A percentile compares a stretch with the other conserved stretches of the same genome.
Evolutionary conservation across 139 green algal genomes (phyloP).

Genomic region (Astrephomene gubernaculifera): DNA sequence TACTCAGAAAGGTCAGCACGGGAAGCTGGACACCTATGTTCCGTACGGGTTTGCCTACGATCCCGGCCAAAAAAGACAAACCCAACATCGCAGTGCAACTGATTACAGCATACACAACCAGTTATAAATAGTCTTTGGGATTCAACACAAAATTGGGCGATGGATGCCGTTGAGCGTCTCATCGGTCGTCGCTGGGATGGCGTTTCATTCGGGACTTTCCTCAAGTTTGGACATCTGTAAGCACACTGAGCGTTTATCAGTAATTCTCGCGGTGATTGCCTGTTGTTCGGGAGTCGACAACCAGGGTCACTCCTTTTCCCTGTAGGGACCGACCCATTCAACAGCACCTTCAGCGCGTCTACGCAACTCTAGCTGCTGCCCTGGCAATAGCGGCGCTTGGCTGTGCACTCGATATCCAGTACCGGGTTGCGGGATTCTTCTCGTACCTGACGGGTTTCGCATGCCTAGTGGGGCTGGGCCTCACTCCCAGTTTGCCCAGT

Average conservation of each 20-base stretch:
- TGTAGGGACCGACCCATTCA: constrained; percentile 60
- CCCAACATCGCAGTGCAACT: no score
- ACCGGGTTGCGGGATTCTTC: constrained; percentile 53
- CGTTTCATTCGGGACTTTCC: neutral
- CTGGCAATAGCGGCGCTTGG: constrained; percentile 59
- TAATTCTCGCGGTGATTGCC: neutral
- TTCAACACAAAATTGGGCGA: no score
- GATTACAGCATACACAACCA: no score
- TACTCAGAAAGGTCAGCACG: no score
- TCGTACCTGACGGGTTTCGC: constrained; percentile 63
- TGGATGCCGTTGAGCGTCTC: constrained; percentile 39
- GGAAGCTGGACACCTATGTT: no score
- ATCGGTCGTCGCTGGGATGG: neutral
- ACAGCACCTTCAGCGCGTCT: constrained; percentile 71
- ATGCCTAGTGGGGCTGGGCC: constrained; percentile 57
- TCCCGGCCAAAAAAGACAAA: no score
- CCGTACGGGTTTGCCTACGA: no score
- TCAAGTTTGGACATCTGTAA: constrained; percentile 47
- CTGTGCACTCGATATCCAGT: constrained; percentile 41
- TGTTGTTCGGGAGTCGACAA: neutral
- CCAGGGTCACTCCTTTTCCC: neutral
- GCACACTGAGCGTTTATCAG: neutral
- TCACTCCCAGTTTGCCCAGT: constrained; percentile 37
- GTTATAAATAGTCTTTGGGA: no score
- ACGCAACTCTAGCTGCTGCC: constrained; percentile 66